A percentile compares a stretch with the other conserved stretches of the same genome.
phyloP scores from a whole-genome alignment of 164 flowering plant species.

The Vitis amurensis region DNA sequence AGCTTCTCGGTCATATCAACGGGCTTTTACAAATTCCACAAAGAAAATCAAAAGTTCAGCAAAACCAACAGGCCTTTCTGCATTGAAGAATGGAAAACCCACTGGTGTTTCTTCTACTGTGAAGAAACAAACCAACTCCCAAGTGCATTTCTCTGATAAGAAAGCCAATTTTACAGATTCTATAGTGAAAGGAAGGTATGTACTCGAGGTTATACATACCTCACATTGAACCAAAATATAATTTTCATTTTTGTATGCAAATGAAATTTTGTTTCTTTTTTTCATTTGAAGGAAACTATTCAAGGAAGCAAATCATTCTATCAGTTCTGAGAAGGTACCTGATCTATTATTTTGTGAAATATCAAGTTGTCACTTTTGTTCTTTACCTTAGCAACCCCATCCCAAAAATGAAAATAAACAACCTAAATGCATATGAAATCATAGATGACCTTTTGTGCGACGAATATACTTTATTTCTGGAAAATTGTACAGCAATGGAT shows the following conservation, averaged over 20 bases:
- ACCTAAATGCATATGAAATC: too few relatives aligned
- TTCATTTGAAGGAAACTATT: constrained; percentile 43
- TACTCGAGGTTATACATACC: not conserved
- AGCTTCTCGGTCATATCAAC: constrained; percentile 52
- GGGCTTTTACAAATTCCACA: constrained; percentile 19
- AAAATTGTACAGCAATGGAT: too few relatives aligned
- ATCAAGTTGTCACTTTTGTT: not conserved
- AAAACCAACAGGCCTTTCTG: constrained; percentile 17
- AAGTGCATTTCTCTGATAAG: constrained; percentile 22
- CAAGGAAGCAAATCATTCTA: constrained; percentile 25
- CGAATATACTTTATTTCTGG: too few relatives aligned
- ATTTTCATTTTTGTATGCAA: not conserved
- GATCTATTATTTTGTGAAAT: not conserved
- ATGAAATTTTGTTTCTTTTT: constrained; percentile 3
- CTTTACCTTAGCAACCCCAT: not conserved
- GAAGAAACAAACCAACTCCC: constrained; percentile 29
- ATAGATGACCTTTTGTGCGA: too few relatives aligned
- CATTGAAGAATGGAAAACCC: constrained; percentile 16
- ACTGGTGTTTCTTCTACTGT: constrained; percentile 20
- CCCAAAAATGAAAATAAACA: not conserved
- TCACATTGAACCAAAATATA: not conserved
- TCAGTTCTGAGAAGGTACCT: constrained; percentile 25
- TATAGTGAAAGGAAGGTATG: constrained; percentile 34
- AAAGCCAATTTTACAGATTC: constrained; percentile 11
- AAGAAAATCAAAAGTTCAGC: constrained; percentile 32